Evolutionary conservation across 768 basidiomycete species (phyloP).

Genomic region (Boletales sp.): DNA sequence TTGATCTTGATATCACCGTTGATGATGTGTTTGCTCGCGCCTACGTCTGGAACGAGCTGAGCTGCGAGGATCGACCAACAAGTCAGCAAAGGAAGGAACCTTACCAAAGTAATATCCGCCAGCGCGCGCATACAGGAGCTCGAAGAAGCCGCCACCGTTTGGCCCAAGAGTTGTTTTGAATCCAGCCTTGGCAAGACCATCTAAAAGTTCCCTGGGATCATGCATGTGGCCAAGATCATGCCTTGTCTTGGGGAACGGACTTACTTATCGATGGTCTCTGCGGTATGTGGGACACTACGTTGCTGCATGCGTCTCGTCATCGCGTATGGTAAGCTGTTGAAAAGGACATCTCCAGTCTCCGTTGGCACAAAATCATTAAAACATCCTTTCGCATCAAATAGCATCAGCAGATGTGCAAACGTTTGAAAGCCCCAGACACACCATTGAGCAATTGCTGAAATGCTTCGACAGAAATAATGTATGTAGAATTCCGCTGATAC

Average conservation of each 20-base stretch:
- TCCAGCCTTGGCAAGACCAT: conserved; percentile 37
- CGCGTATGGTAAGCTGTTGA: conserved; percentile 11
- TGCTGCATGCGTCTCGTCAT: conserved; percentile 17
- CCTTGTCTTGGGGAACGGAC: neutral
- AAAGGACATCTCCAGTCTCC: conserved; percentile 20
- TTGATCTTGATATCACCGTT: conserved; percentile 53
- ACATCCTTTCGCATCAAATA: conserved; percentile 1
- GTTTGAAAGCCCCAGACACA: neutral
- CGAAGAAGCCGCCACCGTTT: conserved; percentile 31
- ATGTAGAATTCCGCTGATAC: conserved; percentile 24
- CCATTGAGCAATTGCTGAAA: conserved; percentile 8
- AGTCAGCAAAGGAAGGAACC: neutral
- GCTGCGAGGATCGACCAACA: neutral
- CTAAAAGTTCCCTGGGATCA: conserved; percentile 30
- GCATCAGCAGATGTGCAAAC: neutral
- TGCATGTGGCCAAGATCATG: neutral
- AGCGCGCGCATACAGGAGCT: conserved; percentile 21
- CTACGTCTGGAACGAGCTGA: conserved; percentile 25
- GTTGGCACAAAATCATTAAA: conserved; percentile 21
- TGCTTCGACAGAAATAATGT: conserved; percentile 12
- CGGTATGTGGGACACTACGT: conserved; percentile 11
- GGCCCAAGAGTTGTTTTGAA: conserved; percentile 36
- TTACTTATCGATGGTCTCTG: conserved; percentile 11
- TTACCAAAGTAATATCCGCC: conserved; percentile 42
- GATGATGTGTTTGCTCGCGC: conserved; percentile 41